Percentiles rank a stretch among this genome's conserved stretches.
Conservation (phyloP, 202 grass and related monocot species). For the Alloteropsis angusta region DNA sequence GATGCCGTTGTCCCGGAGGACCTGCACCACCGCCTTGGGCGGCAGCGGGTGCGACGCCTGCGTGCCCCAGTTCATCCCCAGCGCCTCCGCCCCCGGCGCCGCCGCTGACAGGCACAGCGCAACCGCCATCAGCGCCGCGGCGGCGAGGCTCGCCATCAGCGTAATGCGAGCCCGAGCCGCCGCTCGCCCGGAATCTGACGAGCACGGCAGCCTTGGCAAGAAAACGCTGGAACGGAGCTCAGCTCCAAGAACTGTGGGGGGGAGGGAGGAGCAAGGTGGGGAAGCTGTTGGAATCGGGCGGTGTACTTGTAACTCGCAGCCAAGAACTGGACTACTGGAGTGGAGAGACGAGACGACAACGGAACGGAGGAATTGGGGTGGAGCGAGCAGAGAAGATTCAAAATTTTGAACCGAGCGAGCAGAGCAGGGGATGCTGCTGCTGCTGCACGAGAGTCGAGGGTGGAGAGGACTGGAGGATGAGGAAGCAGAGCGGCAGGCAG, state of each 20-base stretch:
- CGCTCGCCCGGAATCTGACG: too few species aligned
- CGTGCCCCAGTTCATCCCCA: conserved; percentile 68
- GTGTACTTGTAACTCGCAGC: not conserved
- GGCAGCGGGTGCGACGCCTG: conserved; percentile 61
- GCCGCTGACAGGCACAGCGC: not conserved
- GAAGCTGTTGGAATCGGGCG: not conserved
- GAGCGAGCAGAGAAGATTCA: not conserved
- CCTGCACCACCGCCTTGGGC: conserved; percentile 45
- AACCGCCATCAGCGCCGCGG: not conserved
- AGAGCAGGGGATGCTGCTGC: not conserved
- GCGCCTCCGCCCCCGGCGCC: not conserved
- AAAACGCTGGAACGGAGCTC: not conserved
- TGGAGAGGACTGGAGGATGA: not conserved
- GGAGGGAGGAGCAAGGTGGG: not conserved
- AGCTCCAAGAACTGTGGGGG: not conserved
- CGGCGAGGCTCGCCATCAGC: not conserved
- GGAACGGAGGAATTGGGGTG: not conserved
- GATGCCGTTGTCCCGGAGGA: conserved; percentile 55
- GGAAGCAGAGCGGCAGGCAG: not conserved
- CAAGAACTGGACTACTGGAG: not conserved
- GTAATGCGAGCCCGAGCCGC: not conserved
- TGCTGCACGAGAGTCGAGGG: not conserved
- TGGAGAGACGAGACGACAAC: not conserved
- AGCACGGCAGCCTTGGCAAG: not conserved
- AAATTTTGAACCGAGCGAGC: not conserved